Evolutionary conservation across 106 monocot genomes (phyloP).

Genomic region (Chionographis japonica): DNA sequence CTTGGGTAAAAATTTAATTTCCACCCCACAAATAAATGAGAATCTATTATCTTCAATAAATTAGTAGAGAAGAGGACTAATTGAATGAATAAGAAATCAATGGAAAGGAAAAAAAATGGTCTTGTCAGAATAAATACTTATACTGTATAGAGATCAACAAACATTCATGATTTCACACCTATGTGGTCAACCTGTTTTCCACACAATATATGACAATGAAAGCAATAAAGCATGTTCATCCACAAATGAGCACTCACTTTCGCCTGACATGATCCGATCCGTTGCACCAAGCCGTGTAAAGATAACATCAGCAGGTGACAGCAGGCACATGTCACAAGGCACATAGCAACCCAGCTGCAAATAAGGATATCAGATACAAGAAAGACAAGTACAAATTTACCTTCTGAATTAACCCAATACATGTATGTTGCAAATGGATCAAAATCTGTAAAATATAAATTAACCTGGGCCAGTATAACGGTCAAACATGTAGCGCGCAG

Average conservation of each 20-base stretch:
- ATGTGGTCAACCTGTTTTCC: too few relatives aligned
- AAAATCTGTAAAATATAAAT: background rate
- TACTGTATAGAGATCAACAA: too few relatives aligned
- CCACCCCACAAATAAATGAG: too few relatives aligned
- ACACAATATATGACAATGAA: too few relatives aligned
- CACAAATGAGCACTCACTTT: constrained; percentile 50
- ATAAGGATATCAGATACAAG: background rate
- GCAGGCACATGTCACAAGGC: constrained; percentile 61
- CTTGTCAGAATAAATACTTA: background rate
- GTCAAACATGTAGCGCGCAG: constrained; percentile 88
- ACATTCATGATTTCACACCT: too few relatives aligned
- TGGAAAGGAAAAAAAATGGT: background rate
- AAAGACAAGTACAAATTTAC: background rate
- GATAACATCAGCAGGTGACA: constrained; percentile 81
- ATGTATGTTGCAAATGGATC: background rate
- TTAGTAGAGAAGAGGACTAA: too few relatives aligned
- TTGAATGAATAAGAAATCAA: background rate
- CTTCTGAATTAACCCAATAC: background rate
- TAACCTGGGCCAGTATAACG: constrained; percentile 91
- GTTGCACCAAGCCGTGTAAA: constrained; percentile 94
- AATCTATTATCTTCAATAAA: too few relatives aligned
- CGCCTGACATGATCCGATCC: constrained; percentile 95
- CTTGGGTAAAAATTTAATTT: too few relatives aligned
- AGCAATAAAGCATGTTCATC: background rate
- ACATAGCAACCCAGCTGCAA: constrained; percentile 90